These are phyloP conservation scores for Septoria petroselini DNA, from an alignment of 2,329 filamentous ascomycete species.

Conservation along the genomic window DNA sequence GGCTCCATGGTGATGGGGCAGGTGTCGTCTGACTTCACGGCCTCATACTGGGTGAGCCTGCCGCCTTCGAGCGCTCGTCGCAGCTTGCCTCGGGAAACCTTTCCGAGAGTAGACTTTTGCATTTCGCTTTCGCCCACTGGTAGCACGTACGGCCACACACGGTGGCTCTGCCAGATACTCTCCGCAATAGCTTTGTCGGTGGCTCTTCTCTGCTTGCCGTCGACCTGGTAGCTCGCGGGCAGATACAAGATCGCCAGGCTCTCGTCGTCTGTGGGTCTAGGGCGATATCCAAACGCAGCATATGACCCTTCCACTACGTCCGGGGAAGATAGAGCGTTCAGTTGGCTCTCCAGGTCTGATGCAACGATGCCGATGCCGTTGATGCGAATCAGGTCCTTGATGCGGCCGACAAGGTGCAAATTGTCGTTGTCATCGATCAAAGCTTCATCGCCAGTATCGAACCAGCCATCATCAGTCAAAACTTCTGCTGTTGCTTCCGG, in stretches of 20 bases:
- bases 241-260: constrained; percentile 5
- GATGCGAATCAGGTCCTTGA: constrained; percentile 13
- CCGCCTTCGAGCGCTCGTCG: constrained; percentile 13
- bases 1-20: background rate
- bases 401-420: constrained; percentile 9
- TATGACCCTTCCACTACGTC: constrained; percentile 4
- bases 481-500: constrained; percentile 78
- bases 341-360: constrained; percentile 8
- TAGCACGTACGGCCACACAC: constrained; percentile 8
- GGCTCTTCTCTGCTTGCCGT: background rate
- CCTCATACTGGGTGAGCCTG: constrained; percentile 4
- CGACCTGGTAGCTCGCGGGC: background rate
- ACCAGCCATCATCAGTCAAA: constrained; percentile 88
- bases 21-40: constrained; percentile 1
- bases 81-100: constrained; percentile 21
- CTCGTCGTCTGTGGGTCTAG: background rate
- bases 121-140: constrained; percentile 6
- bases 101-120: constrained; percentile 26
- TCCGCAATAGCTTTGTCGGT: background rate
- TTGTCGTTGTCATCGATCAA: background rate
- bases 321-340: background rate
- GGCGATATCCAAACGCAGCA: constrained; percentile 2
- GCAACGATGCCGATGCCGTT: constrained; percentile 8
- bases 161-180: constrained; percentile 1
- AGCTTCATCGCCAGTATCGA: constrained; percentile 75